Evolutionary conservation across 1,284 basidiomycete species (phyloP).

Genomic region (Moesziomyces aphidis): DNA sequence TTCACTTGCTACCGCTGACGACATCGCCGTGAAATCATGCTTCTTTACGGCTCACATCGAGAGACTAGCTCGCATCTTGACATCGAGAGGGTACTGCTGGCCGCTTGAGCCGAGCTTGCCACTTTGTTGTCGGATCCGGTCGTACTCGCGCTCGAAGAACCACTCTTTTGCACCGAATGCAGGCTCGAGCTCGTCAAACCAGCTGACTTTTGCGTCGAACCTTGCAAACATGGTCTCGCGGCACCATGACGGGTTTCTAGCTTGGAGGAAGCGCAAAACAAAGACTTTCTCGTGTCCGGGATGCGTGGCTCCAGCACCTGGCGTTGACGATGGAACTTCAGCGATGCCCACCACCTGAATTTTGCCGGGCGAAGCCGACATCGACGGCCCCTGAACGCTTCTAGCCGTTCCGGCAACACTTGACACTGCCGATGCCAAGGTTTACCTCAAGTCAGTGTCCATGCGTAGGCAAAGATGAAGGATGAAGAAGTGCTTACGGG

Average conservation of each 20-base stretch:
- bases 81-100: constrained; percentile 4
- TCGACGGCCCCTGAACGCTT: constrained; percentile 3
- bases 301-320: not conserved
- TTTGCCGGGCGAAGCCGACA: constrained; percentile 10
- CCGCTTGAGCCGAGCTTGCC: constrained; percentile 3
- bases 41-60: not conserved
- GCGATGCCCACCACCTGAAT: constrained; percentile 5
- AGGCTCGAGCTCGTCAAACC: constrained; percentile 5
- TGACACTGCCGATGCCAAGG: not conserved
- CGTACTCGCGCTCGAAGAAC: constrained; percentile 13
- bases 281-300: constrained; percentile 5
- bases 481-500: not conserved
- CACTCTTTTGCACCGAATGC: constrained; percentile 1
- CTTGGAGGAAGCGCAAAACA: constrained; percentile 6
- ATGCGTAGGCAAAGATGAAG: not conserved
- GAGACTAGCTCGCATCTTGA: not conserved
- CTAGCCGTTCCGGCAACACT: constrained; percentile 8
- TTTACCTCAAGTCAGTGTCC: too few relatives aligned
- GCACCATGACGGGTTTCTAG: constrained; percentile 3
- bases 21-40: not conserved
- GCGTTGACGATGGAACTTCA: constrained; percentile 1
- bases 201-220: constrained; percentile 4
- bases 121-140: not conserved
- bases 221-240: constrained; percentile 4
- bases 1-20: not conserved